phyloP scores from a whole-genome alignment of 2,329 filamentous ascomycete genomes.

The Colletotrichum neosansevieriae region DNA sequence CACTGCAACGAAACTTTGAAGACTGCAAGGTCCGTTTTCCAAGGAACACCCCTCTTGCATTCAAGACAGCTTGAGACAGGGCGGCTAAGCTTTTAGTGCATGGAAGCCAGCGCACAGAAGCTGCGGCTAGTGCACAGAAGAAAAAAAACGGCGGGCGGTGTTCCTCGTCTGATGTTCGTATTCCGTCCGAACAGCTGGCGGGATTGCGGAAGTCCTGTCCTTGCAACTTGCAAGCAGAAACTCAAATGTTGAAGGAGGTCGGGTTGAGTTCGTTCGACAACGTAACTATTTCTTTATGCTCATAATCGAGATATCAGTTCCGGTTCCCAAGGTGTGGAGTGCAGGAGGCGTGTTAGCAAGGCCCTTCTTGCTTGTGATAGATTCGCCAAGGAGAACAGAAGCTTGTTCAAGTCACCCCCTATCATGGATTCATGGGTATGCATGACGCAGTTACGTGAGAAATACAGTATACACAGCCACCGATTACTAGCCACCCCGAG shows the following conservation, averaged over 20 bases:
- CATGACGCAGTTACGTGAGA: conserved; percentile 30
- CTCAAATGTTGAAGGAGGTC: conserved; percentile 16
- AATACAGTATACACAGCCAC: conserved; percentile 32
- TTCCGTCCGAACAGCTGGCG: conserved; percentile 34
- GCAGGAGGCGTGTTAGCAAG: conserved; percentile 1
- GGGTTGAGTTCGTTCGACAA: conserved; percentile 1
- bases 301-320: not conserved
- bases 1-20: not conserved
- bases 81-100: conserved; percentile 10
- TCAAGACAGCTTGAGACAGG: conserved; percentile 12
- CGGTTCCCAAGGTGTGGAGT: not conserved
- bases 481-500: not conserved
- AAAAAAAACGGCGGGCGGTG: conserved; percentile 4
- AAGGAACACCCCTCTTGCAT: not conserved
- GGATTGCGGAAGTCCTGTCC: conserved; percentile 17
- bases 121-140: conserved; percentile 20
- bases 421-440: conserved; percentile 25
- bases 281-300: not conserved
- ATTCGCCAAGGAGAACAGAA: conserved; percentile 24
- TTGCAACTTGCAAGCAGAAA: conserved; percentile 37
- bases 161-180: conserved; percentile 36
- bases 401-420: conserved; percentile 33
- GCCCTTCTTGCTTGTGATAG: conserved; percentile 9
- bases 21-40: not conserved
- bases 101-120: conserved; percentile 13